phyloP scores from a whole-genome alignment of 148 eudicot species.

The Drosera capensis region DNA sequence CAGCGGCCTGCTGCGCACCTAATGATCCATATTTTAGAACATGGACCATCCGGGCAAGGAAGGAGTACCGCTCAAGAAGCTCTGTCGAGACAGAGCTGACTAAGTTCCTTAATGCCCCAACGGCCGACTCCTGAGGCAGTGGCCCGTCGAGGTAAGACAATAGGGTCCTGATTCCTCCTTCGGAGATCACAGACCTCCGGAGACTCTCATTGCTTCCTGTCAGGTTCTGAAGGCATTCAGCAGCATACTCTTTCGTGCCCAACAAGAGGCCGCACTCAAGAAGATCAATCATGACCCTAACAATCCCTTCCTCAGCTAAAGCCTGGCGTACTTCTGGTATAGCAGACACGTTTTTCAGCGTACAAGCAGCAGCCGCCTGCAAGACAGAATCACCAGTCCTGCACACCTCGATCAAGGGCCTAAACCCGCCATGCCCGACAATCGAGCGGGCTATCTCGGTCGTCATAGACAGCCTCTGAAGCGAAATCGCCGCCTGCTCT shows the following conservation, averaged over 20 bases:
- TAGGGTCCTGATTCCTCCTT: constrained; percentile 58
- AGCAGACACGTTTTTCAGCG: constrained; percentile 57
- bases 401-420: constrained; percentile 55
- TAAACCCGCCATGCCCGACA: constrained; percentile 61
- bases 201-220: constrained; percentile 52
- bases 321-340: constrained; percentile 62
- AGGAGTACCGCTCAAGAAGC: constrained; percentile 35
- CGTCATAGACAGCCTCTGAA: constrained; percentile 67
- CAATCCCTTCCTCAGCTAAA: constrained; percentile 64
- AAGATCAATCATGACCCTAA: constrained; percentile 54
- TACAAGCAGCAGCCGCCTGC: constrained; percentile 70
- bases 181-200: constrained; percentile 35
- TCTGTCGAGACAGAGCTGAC: constrained; percentile 38
- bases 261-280: constrained; percentile 54
- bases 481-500: constrained; percentile 74
- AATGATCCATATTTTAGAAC: constrained; percentile 61
- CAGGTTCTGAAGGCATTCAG: constrained; percentile 80
- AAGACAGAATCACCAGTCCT: constrained; percentile 52
- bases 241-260: constrained; percentile 82
- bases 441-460: constrained; percentile 56
- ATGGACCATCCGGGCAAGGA: constrained; percentile 54
- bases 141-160: constrained; percentile 65
- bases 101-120: constrained; percentile 65
- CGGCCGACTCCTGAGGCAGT: constrained; percentile 74
- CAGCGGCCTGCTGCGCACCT: constrained; percentile 56